Conservation (phyloP, 306 rosid species). For the Dicorynia guianensis region DNA sequence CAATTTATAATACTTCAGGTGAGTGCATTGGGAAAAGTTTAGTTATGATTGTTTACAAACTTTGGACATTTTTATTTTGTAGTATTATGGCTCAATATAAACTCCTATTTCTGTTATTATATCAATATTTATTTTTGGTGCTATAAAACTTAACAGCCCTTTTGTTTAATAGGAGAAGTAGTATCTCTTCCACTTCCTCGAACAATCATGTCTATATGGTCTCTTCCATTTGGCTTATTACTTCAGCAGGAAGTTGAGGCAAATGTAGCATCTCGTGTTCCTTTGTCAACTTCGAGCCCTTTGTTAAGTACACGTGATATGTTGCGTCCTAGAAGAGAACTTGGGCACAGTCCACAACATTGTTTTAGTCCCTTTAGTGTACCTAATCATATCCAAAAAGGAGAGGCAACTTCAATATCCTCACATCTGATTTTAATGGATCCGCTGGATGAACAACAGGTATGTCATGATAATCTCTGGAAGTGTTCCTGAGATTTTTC, state of each 20-base stretch:
- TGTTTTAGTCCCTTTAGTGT: constrained; percentile 42
- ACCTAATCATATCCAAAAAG: constrained; percentile 57
- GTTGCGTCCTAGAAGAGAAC: constrained; percentile 54
- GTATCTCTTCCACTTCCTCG: constrained; percentile 70
- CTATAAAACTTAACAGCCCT: constrained; percentile 30
- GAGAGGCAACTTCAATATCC: constrained; percentile 62
- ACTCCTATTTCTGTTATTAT: not conserved
- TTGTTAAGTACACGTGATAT: constrained; percentile 59
- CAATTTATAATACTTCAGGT: constrained; percentile 88
- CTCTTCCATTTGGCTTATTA: constrained; percentile 92
- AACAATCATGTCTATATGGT: constrained; percentile 77
- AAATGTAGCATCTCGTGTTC: constrained; percentile 52
- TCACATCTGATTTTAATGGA: constrained; percentile 92
- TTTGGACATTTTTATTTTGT: not conserved
- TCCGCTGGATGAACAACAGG: constrained; percentile 81
- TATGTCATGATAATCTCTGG: constrained; percentile 41
- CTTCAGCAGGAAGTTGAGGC: constrained; percentile 79
- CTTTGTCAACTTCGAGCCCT: constrained; percentile 72
- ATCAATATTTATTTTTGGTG: constrained; percentile 20
- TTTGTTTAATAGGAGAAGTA: constrained; percentile 74
- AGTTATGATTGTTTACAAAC: not conserved
- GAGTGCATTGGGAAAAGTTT: constrained; percentile 41
- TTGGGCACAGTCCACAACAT: constrained; percentile 51
- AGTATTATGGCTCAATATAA: not conserved
- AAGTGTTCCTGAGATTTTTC: constrained; percentile 37